phyloP scores from a whole-genome alignment of 768 basidiomycete species.

The Trametes gibbosa region DNA sequence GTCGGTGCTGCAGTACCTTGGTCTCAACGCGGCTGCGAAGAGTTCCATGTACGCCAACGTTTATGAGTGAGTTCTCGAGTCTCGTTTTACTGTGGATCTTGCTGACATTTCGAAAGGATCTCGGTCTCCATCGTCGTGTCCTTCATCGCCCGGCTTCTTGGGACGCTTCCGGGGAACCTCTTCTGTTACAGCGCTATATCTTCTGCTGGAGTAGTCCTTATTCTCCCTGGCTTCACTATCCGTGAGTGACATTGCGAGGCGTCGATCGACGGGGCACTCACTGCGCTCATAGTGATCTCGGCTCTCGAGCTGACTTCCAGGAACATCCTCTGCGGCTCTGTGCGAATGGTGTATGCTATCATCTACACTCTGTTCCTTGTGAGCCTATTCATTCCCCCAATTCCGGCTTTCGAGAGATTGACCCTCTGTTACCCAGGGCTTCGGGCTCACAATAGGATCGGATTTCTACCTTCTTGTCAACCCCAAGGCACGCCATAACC shows the following conservation, averaged over 20 bases:
- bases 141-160: slow-evolving; percentile 75
- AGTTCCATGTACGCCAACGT: slow-evolving; percentile 93
- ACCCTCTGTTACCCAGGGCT: slow-evolving; percentile 51
- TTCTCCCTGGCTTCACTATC: slow-evolving; percentile 84
- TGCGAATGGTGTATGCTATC: slow-evolving; percentile 81
- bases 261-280: not conserved
- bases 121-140: slow-evolving; percentile 82
- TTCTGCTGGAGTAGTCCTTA: slow-evolving; percentile 86
- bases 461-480: slow-evolving; percentile 77
- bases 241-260: slow-evolving; percentile 41
- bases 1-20: slow-evolving; percentile 71
- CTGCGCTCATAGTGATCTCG: slow-evolving; percentile 55
- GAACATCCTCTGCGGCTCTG: slow-evolving; percentile 78
- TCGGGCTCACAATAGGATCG: slow-evolving; percentile 80
- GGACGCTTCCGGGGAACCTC: slow-evolving; percentile 66
- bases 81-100: not conserved
- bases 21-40: slow-evolving; percentile 78
- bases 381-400: slow-evolving; percentile 14
- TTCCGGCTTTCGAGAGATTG: not conserved
- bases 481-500: slow-evolving; percentile 44
- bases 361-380: slow-evolving; percentile 84
- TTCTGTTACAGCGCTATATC: slow-evolving; percentile 93
- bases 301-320: slow-evolving; percentile 79
- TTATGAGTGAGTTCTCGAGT: slow-evolving; percentile 70
- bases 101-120: slow-evolving; percentile 47